Base-by-base conservation (phyloP, 2,329 filamentous ascomycete species). In the Xylaria arbuscula region DNA sequence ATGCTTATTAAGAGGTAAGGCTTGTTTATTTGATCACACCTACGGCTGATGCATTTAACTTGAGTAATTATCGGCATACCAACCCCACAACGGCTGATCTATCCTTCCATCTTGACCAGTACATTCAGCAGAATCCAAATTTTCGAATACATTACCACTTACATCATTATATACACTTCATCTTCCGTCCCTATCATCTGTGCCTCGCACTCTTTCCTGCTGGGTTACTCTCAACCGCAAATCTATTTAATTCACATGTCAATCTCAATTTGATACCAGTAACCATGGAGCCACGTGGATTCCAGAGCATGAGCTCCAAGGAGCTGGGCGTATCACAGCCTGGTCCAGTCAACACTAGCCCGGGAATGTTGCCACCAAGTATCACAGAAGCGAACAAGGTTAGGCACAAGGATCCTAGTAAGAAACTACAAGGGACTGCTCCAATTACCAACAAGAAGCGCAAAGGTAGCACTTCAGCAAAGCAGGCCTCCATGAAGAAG, bases 401-500 rank as follows among this genome's bases (percentile, higher is more conserved):
- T 10, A n/a, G 11, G 5, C 22, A 5, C 4, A 17, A 10, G 19
- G 28, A 24, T 8, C 32, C n/a, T 19, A 10, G n/a, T 40, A 19
- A 11, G 8, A 24, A 38, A 24, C 11, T 11, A 24, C n/a, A n/a
- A 32, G 28, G 15, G 15, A 28, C 1, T 24, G 19, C 48, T 51
- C 28, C 48, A 38, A 13, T 24, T 3, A 5, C 7, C 9, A 32
- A 34, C 11, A 62, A 54, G 19, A 40, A 2, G 13, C 19, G 7
- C 1, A 1, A 5, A 7, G 13, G 17, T 2, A 19, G 5, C 2
- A 1, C 10, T 28, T 28, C 56, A 8, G 5, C 10, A 3, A 19
- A 62, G n/a, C 5, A 1, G 50, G 42, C 3, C 0, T 28, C 51
- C 11, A 64, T 53, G 0, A 68, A 61, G 36, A 68, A 17, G 36